These are phyloP conservation scores for Debaryomyces prosopidis DNA, from an alignment of 805 yeast species.

Conservation along the genomic window DNA sequence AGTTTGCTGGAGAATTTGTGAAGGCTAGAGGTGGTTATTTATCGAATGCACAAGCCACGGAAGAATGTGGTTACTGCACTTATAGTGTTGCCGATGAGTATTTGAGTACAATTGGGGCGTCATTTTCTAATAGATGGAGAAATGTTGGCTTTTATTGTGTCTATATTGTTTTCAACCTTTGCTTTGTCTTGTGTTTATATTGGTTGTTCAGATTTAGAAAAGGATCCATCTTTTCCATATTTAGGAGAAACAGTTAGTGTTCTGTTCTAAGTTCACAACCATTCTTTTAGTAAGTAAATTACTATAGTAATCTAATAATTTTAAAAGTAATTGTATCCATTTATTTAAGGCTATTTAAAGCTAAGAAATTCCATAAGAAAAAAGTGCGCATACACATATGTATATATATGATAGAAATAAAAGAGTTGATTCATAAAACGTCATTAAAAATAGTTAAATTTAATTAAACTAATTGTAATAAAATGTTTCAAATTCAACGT, in stretches of 20 bases:
- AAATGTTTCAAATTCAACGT: constrained; percentile 2
- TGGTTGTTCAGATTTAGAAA: constrained; percentile 23
- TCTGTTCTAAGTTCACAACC: no score
- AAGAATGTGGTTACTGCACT: constrained; percentile 51
- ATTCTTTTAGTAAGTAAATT: no score
- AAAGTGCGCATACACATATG: neutral
- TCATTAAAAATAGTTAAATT: constrained; percentile 1
- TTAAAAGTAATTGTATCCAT: neutral
- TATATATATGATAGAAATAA: constrained; percentile 1
- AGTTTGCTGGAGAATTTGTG: constrained; percentile 49
- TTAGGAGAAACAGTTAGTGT: neutral
- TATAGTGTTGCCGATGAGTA: constrained; percentile 48
- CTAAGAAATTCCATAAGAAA: neutral
- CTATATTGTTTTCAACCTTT: constrained; percentile 53
- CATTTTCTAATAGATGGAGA: constrained; percentile 60
- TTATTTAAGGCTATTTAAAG: neutral
- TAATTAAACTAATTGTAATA: constrained; percentile 3
- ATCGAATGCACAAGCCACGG: constrained; percentile 48
- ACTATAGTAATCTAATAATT: neutral
- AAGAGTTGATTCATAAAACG: constrained; percentile 5
- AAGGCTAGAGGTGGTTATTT: constrained; percentile 55
- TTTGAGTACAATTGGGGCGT: constrained; percentile 42
- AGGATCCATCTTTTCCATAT: constrained; percentile 8
- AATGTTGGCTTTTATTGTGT: constrained; percentile 60
- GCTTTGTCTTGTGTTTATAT: constrained; percentile 40